A percentile compares a stretch with the other conserved stretches of the same genome.
phyloP scores from a whole-genome alignment of 768 basidiomycete genomes.

The Mycena rebaudengoi region DNA sequence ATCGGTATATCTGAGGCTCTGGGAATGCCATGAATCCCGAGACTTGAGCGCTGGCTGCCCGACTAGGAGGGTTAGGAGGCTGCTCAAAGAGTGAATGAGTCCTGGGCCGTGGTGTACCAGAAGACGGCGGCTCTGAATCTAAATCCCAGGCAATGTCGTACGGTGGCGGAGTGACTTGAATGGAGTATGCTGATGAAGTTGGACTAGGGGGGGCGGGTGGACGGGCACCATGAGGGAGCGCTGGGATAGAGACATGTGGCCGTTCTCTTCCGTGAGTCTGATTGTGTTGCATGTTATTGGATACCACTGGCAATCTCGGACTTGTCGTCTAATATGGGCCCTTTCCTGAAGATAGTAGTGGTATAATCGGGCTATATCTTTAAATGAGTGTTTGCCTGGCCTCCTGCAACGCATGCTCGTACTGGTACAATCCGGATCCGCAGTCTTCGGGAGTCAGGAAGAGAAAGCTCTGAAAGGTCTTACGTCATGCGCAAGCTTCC shows the following conservation, averaged over 20 bases:
- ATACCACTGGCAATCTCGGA: too few species aligned
- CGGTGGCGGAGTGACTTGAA: constrained; percentile 28
- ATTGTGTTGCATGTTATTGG: too few species aligned
- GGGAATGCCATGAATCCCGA: constrained; percentile 51
- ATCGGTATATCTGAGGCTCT: constrained; percentile 61
- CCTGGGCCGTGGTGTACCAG: constrained; percentile 37
- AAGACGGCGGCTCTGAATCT: constrained; percentile 22
- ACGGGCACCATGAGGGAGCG: constrained; percentile 16
- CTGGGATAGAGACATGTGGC: constrained; percentile 19
- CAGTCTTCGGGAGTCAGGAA: too few species aligned
- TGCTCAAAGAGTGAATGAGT: constrained; percentile 42
- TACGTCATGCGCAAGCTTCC: background rate
- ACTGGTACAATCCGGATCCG: too few species aligned
- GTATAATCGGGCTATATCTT: too few species aligned
- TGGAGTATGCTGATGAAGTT: constrained; percentile 24
- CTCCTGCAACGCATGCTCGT: too few species aligned
- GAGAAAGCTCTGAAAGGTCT: background rate
- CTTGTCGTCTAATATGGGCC: too few species aligned
- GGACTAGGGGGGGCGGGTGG: constrained; percentile 9
- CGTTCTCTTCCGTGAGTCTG: background rate
- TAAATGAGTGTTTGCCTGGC: too few species aligned
- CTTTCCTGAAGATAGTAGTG: too few species aligned
- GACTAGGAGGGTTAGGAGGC: constrained; percentile 39
- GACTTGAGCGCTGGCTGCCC: constrained; percentile 48
- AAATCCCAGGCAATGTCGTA: constrained; percentile 14